phyloP scores from a whole-genome alignment of 2,329 filamentous ascomycete genomes.

The Aureobasidium lini region DNA sequence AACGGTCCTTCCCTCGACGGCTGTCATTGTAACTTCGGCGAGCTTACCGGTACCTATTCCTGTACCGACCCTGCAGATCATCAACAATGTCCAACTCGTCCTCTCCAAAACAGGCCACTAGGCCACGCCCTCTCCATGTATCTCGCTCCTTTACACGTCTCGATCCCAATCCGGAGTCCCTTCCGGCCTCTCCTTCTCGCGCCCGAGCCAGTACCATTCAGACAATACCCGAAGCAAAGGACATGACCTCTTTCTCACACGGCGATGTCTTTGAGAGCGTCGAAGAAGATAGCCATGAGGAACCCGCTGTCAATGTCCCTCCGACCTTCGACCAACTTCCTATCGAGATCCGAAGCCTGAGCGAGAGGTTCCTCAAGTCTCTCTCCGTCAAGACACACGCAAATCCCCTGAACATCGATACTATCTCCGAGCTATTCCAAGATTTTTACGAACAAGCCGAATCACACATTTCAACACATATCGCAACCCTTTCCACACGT shows the following conservation, averaged over 20 bases:
- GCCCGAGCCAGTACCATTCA: constrained; percentile 42
- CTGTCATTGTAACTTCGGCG: neutral
- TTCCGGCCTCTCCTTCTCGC: constrained; percentile 24
- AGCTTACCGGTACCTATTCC: neutral
- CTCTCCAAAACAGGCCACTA: neutral
- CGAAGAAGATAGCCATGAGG: constrained; percentile 23
- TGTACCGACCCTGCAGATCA: neutral
- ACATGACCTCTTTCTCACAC: constrained; percentile 20
- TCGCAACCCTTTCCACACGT: constrained; percentile 67
- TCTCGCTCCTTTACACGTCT: constrained; percentile 42
- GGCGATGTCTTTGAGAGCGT: constrained; percentile 32
- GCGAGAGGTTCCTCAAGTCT: constrained; percentile 88
- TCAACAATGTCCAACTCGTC: constrained; percentile 8
- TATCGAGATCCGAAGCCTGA: constrained; percentile 84
- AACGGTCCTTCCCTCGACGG: neutral
- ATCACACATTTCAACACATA: constrained; percentile 77
- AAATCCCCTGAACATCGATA: constrained; percentile 74
- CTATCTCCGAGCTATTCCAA: constrained; percentile 79
- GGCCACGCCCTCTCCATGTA: constrained; percentile 9
- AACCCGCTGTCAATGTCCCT: constrained; percentile 34
- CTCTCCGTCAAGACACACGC: constrained; percentile 80
- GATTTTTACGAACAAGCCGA: constrained; percentile 83
- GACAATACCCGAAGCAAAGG: constrained; percentile 37
- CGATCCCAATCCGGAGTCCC: constrained; percentile 30
- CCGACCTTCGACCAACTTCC: constrained; percentile 82